phyloP scores from a whole-genome alignment of 805 yeast species.

The Pichia insulana region DNA sequence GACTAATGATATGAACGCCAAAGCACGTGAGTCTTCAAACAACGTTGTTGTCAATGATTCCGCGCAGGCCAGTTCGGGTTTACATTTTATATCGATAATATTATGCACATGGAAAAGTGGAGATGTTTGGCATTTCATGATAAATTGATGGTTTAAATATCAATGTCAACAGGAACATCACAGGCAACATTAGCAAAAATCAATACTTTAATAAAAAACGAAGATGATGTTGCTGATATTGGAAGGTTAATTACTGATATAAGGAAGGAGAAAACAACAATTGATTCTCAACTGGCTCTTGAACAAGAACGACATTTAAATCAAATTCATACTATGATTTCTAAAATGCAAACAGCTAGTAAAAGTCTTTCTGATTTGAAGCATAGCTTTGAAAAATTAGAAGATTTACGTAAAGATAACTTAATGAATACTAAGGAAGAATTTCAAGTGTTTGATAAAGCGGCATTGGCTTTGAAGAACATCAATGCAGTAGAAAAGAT shows the following conservation, averaged over 20 bases:
- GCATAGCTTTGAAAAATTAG: slow-evolving; percentile 25
- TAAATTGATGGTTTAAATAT: no score
- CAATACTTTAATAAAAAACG: slow-evolving; percentile 19
- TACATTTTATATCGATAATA: no score
- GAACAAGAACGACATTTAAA: slow-evolving; percentile 46
- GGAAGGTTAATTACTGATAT: slow-evolving; percentile 45
- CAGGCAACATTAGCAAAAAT: slow-evolving; percentile 13
- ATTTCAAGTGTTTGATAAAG: slow-evolving; percentile 59
- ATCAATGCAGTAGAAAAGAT: slow-evolving; percentile 62
- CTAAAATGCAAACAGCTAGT: slow-evolving; percentile 23
- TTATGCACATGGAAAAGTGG: no score
- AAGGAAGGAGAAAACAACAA: slow-evolving; percentile 58
- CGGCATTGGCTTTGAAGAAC: slow-evolving; percentile 62
- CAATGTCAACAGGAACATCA: background rate
- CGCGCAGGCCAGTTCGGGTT: no score
- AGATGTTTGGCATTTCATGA: no score
- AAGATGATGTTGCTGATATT: slow-evolving; percentile 46
- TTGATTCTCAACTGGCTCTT: slow-evolving; percentile 66
- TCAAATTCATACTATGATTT: slow-evolving; percentile 18
- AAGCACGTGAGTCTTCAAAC: background rate
- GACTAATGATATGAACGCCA: no score
- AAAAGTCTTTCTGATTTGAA: slow-evolving; percentile 43
- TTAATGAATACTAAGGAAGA: slow-evolving; percentile 36
- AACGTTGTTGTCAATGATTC: no score
- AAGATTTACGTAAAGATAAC: slow-evolving; percentile 35